Conservation (phyloP, 2,329 filamentous ascomycete genomes). For the Epichloe uncinata region DNA sequence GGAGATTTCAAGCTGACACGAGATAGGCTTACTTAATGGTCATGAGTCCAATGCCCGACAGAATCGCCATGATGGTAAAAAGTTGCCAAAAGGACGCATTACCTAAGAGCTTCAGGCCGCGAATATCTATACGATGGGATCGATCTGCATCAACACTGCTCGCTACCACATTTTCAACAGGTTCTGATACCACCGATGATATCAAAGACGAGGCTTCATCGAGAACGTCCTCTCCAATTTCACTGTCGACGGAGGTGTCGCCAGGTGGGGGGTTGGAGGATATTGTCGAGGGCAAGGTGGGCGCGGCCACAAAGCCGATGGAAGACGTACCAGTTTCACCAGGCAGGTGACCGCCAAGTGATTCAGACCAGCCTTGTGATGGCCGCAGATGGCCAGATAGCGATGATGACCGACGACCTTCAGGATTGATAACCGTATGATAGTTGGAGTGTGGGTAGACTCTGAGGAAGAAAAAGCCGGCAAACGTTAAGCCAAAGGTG, state of each 20-base stretch:
- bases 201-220: slow-evolving; percentile 76
- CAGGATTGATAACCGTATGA: slow-evolving; percentile 34
- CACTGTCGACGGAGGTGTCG: background rate
- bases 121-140: slow-evolving; percentile 79
- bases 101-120: slow-evolving; percentile 61
- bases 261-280: background rate
- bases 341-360: slow-evolving; percentile 18
- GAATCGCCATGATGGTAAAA: slow-evolving; percentile 75
- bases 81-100: slow-evolving; percentile 81
- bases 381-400: background rate
- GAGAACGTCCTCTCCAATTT: slow-evolving; percentile 27
- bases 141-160: slow-evolving; percentile 57
- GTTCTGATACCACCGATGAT: slow-evolving; percentile 46
- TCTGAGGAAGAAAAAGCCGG: slow-evolving; percentile 74
- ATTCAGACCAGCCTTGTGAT: background rate
- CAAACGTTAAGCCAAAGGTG: slow-evolving; percentile 61
- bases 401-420: slow-evolving; percentile 6
- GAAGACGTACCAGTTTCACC: slow-evolving; percentile 54
- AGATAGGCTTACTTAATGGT: slow-evolving; percentile 74
- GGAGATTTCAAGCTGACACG: background rate
- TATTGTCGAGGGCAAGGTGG: background rate
- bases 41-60: slow-evolving; percentile 92
- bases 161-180: slow-evolving; percentile 37
- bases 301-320: slow-evolving; percentile 2
- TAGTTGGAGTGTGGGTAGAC: slow-evolving; percentile 49